These are phyloP conservation scores for Talaromyces marneffei DNA, from an alignment of 2,329 filamentous ascomycete species.

Conservation along the genomic window DNA sequence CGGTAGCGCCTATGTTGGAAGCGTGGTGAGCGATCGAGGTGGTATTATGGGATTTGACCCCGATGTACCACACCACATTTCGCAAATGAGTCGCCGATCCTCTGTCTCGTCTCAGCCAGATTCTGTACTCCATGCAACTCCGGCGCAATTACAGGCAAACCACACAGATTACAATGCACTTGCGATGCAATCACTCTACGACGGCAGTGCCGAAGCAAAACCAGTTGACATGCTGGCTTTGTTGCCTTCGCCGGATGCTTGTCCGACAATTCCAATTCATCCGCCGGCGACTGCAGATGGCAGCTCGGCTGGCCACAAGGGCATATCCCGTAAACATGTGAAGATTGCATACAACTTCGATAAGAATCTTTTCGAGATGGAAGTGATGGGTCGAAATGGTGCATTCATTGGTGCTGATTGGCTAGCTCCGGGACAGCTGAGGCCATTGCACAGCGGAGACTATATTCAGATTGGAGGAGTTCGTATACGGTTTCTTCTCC, in stretches of 20 bases:
- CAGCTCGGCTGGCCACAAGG: constrained; percentile 47
- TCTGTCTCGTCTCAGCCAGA: constrained; percentile 45
- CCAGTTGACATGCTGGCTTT: constrained; percentile 43
- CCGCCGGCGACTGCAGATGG: constrained; percentile 46
- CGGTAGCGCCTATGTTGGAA: constrained; percentile 42
- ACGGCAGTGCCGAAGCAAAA: constrained; percentile 28
- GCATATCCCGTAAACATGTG: constrained; percentile 58
- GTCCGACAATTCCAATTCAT: constrained; percentile 56
- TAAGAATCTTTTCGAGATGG: constrained; percentile 52
- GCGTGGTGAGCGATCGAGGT: constrained; percentile 51
- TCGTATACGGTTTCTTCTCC: constrained; percentile 52
- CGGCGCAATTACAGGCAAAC: constrained; percentile 33
- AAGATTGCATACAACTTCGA: constrained; percentile 57
- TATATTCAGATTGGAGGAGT: constrained; percentile 56
- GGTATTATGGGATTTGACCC: constrained; percentile 49
- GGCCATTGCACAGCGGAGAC: constrained; percentile 51
- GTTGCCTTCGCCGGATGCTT: constrained; percentile 48
- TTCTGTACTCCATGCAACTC: constrained; percentile 33
- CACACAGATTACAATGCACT: constrained; percentile 43
- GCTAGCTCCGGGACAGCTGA: constrained; percentile 43
- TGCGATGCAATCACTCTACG: constrained; percentile 40
- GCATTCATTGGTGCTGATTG: constrained; percentile 50
- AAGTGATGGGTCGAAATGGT: constrained; percentile 55
- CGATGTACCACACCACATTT: constrained; percentile 36
- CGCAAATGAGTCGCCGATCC: constrained; percentile 44